A percentile compares a stretch with the other conserved stretches of the same genome.
Conservation (phyloP, 768 basidiomycete species). For the Boletellus emodensis region DNA sequence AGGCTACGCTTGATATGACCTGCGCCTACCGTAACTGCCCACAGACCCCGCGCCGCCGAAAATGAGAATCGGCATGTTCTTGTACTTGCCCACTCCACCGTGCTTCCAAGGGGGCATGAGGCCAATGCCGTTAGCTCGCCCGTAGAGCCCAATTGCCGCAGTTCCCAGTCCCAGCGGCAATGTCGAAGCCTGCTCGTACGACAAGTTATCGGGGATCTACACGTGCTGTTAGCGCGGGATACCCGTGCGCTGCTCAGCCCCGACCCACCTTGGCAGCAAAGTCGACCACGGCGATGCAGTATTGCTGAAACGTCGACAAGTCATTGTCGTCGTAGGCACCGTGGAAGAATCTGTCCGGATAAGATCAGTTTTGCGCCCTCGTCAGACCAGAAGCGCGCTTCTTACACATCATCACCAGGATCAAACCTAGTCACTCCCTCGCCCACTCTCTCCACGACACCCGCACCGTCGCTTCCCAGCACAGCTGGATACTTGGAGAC, state of each 20-base stretch:
- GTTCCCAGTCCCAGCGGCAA: constrained; percentile 48
- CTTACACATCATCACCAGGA: constrained; percentile 53
- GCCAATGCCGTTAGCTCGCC: constrained; percentile 36
- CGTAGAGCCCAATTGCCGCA: constrained; percentile 49
- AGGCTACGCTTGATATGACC: constrained; percentile 3
- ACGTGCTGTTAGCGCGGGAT: constrained; percentile 8
- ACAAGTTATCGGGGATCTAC: constrained; percentile 44
- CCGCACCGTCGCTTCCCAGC: constrained; percentile 48
- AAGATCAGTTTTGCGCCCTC: constrained; percentile 21
- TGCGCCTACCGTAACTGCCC: constrained; percentile 44
- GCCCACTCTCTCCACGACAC: constrained; percentile 49
- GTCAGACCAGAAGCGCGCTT: constrained; percentile 8
- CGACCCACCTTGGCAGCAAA: constrained; percentile 37
- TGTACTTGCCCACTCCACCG: constrained; percentile 38
- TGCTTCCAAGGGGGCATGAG: constrained; percentile 38
- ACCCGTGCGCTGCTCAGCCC: not conserved
- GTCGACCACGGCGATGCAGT: constrained; percentile 38
- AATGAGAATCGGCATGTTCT: constrained; percentile 43
- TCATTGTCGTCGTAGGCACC: constrained; percentile 38
- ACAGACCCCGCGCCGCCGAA: constrained; percentile 48
- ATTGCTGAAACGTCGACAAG: constrained; percentile 43
- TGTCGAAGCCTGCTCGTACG: constrained; percentile 47
- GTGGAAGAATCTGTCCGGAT: constrained; percentile 36
- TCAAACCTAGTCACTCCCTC: constrained; percentile 47
- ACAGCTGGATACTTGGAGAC: constrained; percentile 43